phyloP scores from a whole-genome alignment of 148 eudicot species.

The Cornus kousa region DNA sequence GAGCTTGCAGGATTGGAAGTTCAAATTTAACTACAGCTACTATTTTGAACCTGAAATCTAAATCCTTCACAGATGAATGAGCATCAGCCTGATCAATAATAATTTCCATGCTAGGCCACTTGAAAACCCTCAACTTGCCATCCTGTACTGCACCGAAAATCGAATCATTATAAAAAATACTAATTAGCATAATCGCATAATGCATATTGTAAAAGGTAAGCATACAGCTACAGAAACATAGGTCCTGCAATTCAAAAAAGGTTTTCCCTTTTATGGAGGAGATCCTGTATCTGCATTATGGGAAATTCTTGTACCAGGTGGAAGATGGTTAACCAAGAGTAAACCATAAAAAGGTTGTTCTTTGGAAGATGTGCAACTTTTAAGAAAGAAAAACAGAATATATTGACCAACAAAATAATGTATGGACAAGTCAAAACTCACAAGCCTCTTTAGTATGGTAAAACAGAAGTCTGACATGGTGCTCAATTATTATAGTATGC shows the following conservation, averaged over 20 bases:
- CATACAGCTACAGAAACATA: neutral
- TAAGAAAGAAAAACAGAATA: neutral
- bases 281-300: neutral
- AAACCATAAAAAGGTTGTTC: neutral
- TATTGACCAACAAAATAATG: neutral
- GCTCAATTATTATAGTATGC: too few relatives aligned
- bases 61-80: slow-evolving; percentile 72
- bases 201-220: neutral
- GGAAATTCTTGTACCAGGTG: neutral
- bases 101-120: slow-evolving; percentile 90
- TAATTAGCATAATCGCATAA: neutral
- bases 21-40: neutral
- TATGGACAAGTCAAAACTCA: neutral
- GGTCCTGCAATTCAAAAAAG: neutral
- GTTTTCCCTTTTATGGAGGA: neutral
- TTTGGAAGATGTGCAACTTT: neutral
- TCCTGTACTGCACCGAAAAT: slow-evolving; percentile 82
- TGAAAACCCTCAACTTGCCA: slow-evolving; percentile 87
- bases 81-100: slow-evolving; percentile 52
- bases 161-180: slow-evolving; percentile 26
- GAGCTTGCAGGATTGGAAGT: slow-evolving; percentile 3
- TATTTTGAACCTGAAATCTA: slow-evolving; percentile 73
- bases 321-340: neutral
- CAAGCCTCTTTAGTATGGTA: neutral
- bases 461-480: neutral